Base-by-base conservation (phyloP, 192 early-diverging fungal species). In the Spizellomyces punctatus region DNA sequence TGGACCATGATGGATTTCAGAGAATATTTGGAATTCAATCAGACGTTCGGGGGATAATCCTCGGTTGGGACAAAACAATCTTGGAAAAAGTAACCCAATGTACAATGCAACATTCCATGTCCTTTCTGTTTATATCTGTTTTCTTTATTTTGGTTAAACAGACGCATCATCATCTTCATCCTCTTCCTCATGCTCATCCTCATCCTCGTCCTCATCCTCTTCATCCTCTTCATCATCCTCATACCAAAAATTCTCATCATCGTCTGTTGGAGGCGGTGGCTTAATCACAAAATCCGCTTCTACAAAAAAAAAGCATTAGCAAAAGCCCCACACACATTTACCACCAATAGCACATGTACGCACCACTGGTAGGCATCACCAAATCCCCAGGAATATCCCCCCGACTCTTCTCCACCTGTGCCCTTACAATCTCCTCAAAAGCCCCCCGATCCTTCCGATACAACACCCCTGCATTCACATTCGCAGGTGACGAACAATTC, bases 381-480 rank as follows among this genome's bases (percentile, higher is more conserved):
- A 87, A 55, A 57, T 86, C 83, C 10, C 27, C 69, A 5, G 86
- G 86, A 61, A 86, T 84, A 70, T 88, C 80, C 61, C 75, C 79
- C 60, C 83, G 82, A 21, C 80, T 82, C 60, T 45, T 22, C 71
- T 87, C 81, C 22, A 87, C 86, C 50, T 84, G 77, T 64, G 77
- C 66, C 55, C 73, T 67, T 5, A 87, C 79, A 49, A 67, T 85
- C 36, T 22, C 27, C 6, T 76, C 76, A 64, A 83, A 88, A 16
- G 48, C 59, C 47, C 71, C 59, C 7, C 74, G 72, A 66, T 87
- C 74, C 6, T 78, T 76, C 43, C 86, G 46, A 45, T 66, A 88
- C 75, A 81, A 46, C 56, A 86, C 83, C 36, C 83, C 77, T 6
- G 86, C 86, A 79, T 88, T 85, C 5, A 88, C 80, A 82, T 88